phyloP scores from a whole-genome alignment of 805 yeast genomes.

The Yamadazyma akitaensis region DNA sequence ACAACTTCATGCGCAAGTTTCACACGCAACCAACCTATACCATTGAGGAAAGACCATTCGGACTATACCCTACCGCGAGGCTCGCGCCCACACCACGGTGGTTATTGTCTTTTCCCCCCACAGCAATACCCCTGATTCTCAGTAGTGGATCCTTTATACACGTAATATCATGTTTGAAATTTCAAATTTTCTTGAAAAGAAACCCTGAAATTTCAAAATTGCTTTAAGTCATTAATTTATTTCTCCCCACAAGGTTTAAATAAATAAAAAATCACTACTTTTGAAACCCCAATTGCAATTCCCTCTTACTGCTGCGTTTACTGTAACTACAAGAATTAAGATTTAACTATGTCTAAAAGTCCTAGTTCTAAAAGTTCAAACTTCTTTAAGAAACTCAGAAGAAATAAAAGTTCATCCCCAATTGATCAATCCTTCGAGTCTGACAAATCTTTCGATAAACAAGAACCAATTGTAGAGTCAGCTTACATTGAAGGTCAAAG shows the following conservation, averaged over 20 bases:
- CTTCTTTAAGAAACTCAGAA: slow-evolving; percentile 10
- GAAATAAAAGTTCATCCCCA: neutral
- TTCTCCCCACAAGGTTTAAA: neutral
- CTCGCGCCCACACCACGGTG: neutral
- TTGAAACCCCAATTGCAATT: neutral
- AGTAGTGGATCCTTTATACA: neutral
- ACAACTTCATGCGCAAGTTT: neutral
- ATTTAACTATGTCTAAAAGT: neutral
- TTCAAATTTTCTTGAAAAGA: neutral
- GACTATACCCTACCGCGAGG: neutral
- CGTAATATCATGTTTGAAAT: neutral
- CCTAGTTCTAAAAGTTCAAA: slow-evolving; percentile 5
- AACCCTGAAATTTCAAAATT: slow-evolving; percentile 10
- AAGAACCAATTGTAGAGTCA: slow-evolving; percentile 10
- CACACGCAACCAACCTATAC: neutral
- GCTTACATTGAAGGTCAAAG: slow-evolving; percentile 22
- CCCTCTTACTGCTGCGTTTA: no score
- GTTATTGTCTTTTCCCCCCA: neutral
- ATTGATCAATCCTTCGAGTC: neutral
- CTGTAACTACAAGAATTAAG: neutral
- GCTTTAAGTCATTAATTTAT: slow-evolving; percentile 7
- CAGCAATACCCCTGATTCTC: neutral
- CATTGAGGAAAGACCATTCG: no score
- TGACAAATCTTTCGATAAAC: neutral
- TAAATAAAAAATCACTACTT: neutral